Evolutionary conservation across 1,139 yeast species (phyloP).

Genomic region (Petasospora fabianii): DNA sequence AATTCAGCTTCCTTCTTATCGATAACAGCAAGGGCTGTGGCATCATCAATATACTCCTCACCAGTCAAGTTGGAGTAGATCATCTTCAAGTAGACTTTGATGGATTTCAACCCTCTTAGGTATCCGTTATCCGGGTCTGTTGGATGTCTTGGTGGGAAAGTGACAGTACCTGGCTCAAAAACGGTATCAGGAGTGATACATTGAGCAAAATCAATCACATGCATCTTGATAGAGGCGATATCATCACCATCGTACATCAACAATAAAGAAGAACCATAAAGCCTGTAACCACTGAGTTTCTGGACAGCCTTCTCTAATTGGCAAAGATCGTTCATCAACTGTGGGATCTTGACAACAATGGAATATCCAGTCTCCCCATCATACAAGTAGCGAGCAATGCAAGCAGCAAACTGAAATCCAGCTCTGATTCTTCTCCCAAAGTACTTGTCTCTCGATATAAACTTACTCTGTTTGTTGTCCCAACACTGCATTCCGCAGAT

Average conservation of each 20-base stretch:
- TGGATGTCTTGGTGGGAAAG: slow-evolving; percentile 69
- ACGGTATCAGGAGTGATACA: slow-evolving; percentile 70
- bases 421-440: slow-evolving; percentile 76
- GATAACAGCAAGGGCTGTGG: slow-evolving; percentile 28
- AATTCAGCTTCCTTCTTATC: slow-evolving; percentile 30
- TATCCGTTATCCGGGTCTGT: slow-evolving; percentile 75
- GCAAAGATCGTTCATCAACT: slow-evolving; percentile 54
- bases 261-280: slow-evolving; percentile 87
- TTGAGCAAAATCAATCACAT: slow-evolving; percentile 94
- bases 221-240: slow-evolving; percentile 43
- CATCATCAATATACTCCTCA: slow-evolving; percentile 27
- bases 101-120: slow-evolving; percentile 70
- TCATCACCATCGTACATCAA: slow-evolving; percentile 79
- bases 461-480: slow-evolving; percentile 46
- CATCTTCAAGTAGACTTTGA: slow-evolving; percentile 56
- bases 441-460: slow-evolving; percentile 79
- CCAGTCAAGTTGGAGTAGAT: slow-evolving; percentile 50
- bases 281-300: slow-evolving; percentile 70
- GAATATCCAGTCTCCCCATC: slow-evolving; percentile 62
- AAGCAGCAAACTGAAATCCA: slow-evolving; percentile 76
- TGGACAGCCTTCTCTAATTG: slow-evolving; percentile 54
- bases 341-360: slow-evolving; percentile 65
- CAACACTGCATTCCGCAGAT: slow-evolving; percentile 94
- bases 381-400: slow-evolving; percentile 72
- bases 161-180: slow-evolving; percentile 19